Percentiles rank a stretch among this genome's conserved stretches.
Conservation (phyloP, 176 grass and related monocot genomes). For the Eleusine coracana region DNA sequence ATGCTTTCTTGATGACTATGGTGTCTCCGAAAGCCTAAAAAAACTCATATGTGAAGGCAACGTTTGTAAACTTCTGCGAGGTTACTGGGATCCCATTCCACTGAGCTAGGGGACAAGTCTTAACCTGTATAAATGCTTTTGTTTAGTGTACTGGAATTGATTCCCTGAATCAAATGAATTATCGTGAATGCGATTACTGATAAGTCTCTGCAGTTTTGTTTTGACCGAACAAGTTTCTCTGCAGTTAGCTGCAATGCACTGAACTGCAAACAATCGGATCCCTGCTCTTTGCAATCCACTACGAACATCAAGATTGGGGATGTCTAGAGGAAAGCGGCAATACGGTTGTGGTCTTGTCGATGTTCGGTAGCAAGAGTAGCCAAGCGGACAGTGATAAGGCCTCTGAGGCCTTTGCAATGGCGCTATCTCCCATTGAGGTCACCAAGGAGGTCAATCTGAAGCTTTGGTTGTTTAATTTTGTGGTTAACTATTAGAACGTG, state of each 20-base stretch:
- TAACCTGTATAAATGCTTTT: conserved; percentile 30
- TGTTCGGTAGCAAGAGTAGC: too few species aligned
- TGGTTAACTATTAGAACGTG: too few species aligned
- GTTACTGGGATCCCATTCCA: background rate
- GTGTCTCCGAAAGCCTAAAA: background rate
- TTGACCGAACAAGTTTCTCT: background rate
- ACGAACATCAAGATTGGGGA: too few species aligned
- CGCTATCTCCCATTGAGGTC: too few species aligned
- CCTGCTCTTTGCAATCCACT: too few species aligned
- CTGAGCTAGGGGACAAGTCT: background rate
- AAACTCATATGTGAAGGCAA: background rate
- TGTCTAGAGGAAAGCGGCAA: too few species aligned
- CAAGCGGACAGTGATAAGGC: too few species aligned
- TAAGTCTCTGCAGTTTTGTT: too few species aligned
- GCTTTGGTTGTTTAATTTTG: too few species aligned
- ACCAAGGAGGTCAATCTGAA: too few species aligned
- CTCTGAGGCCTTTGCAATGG: too few species aligned
- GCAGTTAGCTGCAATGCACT: background rate
- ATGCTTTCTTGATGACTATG: background rate
- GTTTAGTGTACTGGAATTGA: background rate
- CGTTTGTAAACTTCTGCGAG: conserved; percentile 6
- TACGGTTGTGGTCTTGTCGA: too few species aligned
- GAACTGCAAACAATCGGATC: background rate
- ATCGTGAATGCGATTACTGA: background rate
- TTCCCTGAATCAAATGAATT: background rate